A percentile compares a stretch with the other conserved stretches of the same genome.
Conservation (phyloP, 805 yeast genomes). For the Danielozyma ontarioensis region DNA sequence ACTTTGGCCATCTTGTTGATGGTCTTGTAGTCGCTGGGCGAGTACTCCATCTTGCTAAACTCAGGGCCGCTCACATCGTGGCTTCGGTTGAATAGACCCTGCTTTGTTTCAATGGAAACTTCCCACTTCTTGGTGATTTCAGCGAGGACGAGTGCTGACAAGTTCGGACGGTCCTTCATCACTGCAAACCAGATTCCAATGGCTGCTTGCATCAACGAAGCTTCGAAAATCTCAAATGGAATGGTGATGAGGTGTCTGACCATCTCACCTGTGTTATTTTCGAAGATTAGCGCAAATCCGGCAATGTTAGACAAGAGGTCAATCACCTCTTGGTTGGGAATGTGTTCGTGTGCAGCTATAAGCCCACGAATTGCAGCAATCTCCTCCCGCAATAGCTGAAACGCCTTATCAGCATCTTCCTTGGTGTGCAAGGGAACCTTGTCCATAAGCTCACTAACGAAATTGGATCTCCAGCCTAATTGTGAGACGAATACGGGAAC, state of each 20-base stretch:
- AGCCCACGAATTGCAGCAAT: not conserved
- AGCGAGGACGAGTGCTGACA: conserved; percentile 56
- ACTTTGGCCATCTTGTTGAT: conserved; percentile 47
- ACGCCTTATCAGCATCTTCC: conserved; percentile 22
- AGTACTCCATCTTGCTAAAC: conserved; percentile 75
- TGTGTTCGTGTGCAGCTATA: conserved; percentile 2
- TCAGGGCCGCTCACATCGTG: conserved; percentile 58
- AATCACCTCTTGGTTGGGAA: conserved; percentile 24
- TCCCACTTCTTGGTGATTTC: conserved; percentile 72
- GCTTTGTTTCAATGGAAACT: conserved; percentile 48
- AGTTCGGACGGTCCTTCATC: conserved; percentile 57
- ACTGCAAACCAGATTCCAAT: conserved; percentile 78
- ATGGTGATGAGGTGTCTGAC: conserved; percentile 52
- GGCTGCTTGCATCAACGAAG: conserved; percentile 56
- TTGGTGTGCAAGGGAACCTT: conserved; percentile 22
- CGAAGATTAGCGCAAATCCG: conserved; percentile 29
- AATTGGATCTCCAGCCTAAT: conserved; percentile 61
- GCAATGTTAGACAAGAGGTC: conserved; percentile 43
- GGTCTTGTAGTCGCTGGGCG: conserved; percentile 69
- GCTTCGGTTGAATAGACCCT: conserved; percentile 60
- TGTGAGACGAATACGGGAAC: conserved; percentile 73
- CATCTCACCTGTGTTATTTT: conserved; percentile 40
- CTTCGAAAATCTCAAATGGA: conserved; percentile 66
- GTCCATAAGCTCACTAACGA: conserved; percentile 28
- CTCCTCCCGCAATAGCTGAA: conserved; percentile 5